Base-by-base conservation (phyloP, 192 early-diverging fungal species). In the Chytriomyces confervae region DNA sequence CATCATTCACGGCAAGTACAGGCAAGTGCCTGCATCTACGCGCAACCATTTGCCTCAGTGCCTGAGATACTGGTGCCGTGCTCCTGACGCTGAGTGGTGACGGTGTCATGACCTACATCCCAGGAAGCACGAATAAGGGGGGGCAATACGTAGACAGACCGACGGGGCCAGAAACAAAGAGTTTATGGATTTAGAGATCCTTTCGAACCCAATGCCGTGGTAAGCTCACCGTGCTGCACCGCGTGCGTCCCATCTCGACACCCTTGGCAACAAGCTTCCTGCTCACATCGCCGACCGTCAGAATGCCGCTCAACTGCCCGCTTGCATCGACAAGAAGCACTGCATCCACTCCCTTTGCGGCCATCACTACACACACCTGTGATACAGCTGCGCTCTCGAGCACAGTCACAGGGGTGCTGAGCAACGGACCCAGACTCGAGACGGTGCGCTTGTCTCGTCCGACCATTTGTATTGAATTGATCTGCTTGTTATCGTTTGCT, bases 241-340 rank as follows among this genome's bases (percentile, higher is more conserved):
- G 53, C n/a, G 87, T 89, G n/a, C 78, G 79, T 24, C 66, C 47
- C 8, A 76, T 64, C 66, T 86, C 82, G 74, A 86, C 57, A 13
- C 84, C 86, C 67, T 89, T 89, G 8, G 94, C 97, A 11, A 98
- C 95, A 13, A 99, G 94, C 44, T 95, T 87, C 83, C 95, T 97
- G 27, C 95, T 92, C 51, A 99, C 85, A 86, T 99, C 97, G 85
- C 97, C 98, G 69, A 94, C 97, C 1, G 97, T 99, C 76, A 99
- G 93, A 77, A 99, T 99, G 46, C 97, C 97, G 6, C 89, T 86
- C 53, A 57, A 57, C 20, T 57, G 53, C 20, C 53, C 53, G 53
- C 53, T 57, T 57, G 53, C 89, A 80, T 98, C 93, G 20, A 98
- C 94, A 44, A 99, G 92, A 5, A 98, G 89, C 46, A 99, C 95